phyloP scores from a whole-genome alignment of 176 grass and related monocot species.

The Paspalum vaginatum region DNA sequence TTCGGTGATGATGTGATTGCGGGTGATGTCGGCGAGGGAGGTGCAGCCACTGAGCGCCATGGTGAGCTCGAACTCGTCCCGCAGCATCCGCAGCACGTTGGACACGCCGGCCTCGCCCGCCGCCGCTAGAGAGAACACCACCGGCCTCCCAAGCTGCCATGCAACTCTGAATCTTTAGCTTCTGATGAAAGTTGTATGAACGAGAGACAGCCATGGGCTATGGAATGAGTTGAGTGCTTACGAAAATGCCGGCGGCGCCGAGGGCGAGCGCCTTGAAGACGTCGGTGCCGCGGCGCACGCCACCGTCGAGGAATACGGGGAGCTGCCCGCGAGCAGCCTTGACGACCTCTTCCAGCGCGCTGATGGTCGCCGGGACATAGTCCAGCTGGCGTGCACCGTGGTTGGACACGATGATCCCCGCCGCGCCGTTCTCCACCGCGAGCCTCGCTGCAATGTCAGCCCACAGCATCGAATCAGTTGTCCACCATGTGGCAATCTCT shows the following conservation, averaged over 20 bases:
- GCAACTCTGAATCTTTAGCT: too few species aligned
- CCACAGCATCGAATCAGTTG: neutral
- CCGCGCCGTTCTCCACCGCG: conserved; percentile 69
- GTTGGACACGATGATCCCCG: conserved; percentile 95
- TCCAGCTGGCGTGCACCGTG: conserved; percentile 94
- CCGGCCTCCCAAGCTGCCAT: conserved; percentile 77
- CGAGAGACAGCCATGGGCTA: too few species aligned
- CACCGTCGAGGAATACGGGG: conserved; percentile 94
- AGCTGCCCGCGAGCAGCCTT: conserved; percentile 73
- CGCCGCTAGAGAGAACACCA: conserved; percentile 84
- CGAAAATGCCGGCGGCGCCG: conserved; percentile 89
- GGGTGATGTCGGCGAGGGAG: conserved; percentile 83
- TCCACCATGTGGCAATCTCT: neutral
- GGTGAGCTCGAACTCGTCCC: conserved; percentile 90
- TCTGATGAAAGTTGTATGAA: too few species aligned
- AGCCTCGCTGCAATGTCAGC: conserved; percentile 47
- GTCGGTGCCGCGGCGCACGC: conserved; percentile 91
- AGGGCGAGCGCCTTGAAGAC: conserved; percentile 98
- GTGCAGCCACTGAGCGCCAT: conserved; percentile 95
- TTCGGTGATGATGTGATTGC: conserved; percentile 90
- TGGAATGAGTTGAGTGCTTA: conserved; percentile 33
- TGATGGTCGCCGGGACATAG: conserved; percentile 89
- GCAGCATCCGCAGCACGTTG: conserved; percentile 86
- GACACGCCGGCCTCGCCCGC: conserved; percentile 76
- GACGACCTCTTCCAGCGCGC: conserved; percentile 85